Evolutionary conservation across 441 rosid genomes (phyloP), one percentile per base, ranked within the genome.

Genomic region (Populus hybrid): DNA sequence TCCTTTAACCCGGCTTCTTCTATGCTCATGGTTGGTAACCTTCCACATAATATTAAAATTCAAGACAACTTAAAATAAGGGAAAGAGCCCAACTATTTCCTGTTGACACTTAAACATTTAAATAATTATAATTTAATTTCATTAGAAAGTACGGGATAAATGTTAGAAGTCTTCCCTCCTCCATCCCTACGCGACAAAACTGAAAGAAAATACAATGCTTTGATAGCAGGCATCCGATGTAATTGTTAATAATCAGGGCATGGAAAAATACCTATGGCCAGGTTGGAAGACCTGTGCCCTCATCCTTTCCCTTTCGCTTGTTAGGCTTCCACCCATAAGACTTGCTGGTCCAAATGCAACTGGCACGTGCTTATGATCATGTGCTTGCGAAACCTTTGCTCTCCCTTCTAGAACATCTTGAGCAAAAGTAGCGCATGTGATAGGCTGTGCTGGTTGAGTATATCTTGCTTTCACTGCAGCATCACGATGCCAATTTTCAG

Each of bases 1-100:
- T 96, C 98, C 84, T 69, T 90, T 71, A 94, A 78, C 38, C 99
- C 98, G 70, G 99, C 98, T 86, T 93, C 99, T 84, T 96, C 99
- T 71, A 96, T 94, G 78, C 99, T 92, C 98, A 94, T 93, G 32
- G 98, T 96, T 30, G 99, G 99, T 92, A 94, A 83, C 92, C 99
- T 92, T 82, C 40, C 61, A 66, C 8, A 18, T 4, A 72, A 40
- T 9, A 69, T 79, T 73, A 20, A 42, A 18, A 30, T 77, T 30
- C 32, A 30, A 30, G 32, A 30, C 32, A 30, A 3, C 32, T 30
- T 30, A 30, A 30, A 30, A 30, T 67, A 64, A 30, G 30, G 7
- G 20, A 42, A 40, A n/a, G 34, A 16, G 36, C 30, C 18, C 69
- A 66, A n/a, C 68, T 64, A 64, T 20, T 23, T 0, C 26, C 28